A percentile compares a stretch with the other conserved stretches of the same genome.
phyloP scores from a whole-genome alignment of 768 basidiomycete genomes.

The Gloeopeniophorella convolvens region DNA sequence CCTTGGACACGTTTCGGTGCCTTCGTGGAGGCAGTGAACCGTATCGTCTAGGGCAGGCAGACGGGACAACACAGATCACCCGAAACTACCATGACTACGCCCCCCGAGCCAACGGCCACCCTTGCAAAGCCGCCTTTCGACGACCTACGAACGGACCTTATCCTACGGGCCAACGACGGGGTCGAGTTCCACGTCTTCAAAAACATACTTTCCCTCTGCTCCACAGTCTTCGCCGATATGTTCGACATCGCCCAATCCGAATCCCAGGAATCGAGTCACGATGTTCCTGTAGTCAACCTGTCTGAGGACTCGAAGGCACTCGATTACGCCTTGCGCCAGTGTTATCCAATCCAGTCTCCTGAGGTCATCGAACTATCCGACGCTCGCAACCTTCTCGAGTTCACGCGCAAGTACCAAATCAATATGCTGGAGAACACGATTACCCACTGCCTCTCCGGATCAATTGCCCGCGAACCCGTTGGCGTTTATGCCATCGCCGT shows the following conservation, averaged over 20 bases:
- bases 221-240: conserved; percentile 6
- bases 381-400: conserved; percentile 4
- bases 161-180: conserved; percentile 3
- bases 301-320: conserved; percentile 7
- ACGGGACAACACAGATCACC: not conserved
- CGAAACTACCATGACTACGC: not conserved
- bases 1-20: too few relatives aligned
- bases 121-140: conserved; percentile 6
- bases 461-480: conserved; percentile 8
- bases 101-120: not conserved
- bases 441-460: not conserved
- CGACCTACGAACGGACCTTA: not conserved
- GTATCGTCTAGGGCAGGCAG: too few relatives aligned
- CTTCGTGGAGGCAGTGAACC: too few relatives aligned
- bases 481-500: conserved; percentile 11
- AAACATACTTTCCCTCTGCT: conserved; percentile 10
- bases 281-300: not conserved
- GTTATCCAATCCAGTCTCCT: conserved; percentile 5
- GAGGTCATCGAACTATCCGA: not conserved
- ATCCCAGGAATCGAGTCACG: not conserved
- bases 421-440: not conserved
- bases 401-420: conserved; percentile 14
- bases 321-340: conserved; percentile 8
- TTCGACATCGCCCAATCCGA: conserved; percentile 3
- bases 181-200: conserved; percentile 13